Conservation (phyloP, 73 alveolate species). For the Paramecium biaurelia region DNA sequence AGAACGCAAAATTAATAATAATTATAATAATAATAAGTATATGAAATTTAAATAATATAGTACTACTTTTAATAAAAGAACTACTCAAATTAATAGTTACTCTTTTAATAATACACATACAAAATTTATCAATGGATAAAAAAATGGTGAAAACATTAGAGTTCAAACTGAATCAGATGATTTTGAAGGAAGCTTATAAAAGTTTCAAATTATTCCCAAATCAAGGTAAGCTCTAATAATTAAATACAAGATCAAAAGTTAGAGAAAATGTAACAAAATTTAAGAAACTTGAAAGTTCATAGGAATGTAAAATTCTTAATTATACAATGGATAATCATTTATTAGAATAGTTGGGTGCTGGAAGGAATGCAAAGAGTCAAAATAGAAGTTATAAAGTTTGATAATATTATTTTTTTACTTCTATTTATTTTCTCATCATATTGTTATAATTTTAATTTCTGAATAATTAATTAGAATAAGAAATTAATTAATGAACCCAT, state of each 20-base stretch:
- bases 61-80: background rate
- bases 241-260: background rate
- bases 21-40: background rate
- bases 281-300: background rate
- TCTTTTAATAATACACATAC: background rate
- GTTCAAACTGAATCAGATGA: conserved; percentile 32
- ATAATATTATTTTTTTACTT: background rate
- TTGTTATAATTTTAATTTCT: background rate
- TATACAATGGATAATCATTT: conserved; percentile 10
- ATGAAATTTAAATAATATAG: background rate
- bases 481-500: background rate
- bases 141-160: background rate
- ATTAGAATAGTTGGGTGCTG: background rate
- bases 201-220: conserved; percentile 11
- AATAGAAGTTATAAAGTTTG: conserved; percentile 26
- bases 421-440: background rate
- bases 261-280: background rate
- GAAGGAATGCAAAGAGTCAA: conserved; percentile 9
- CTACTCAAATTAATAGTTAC: background rate
- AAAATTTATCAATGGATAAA: background rate
- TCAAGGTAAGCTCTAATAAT: background rate
- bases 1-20: background rate
- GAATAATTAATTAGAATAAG: background rate
- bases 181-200: background rate
- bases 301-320: background rate